A percentile compares a stretch with the other conserved stretches of the same genome.
Conservation (phyloP, 345 rosid genomes). For the Moringa oleifera region DNA sequence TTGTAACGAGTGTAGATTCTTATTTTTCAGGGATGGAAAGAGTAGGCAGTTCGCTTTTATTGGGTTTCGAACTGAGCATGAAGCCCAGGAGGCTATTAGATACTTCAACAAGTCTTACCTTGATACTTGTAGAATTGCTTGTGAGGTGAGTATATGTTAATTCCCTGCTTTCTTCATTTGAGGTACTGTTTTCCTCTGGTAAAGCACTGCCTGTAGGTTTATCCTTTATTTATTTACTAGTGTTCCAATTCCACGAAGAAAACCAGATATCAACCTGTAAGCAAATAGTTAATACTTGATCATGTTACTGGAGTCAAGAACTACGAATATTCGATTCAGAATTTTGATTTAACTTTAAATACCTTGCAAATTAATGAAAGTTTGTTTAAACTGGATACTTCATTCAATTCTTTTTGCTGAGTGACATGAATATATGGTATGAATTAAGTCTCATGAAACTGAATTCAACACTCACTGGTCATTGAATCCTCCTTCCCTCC, state of each 20-base stretch:
- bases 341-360: too few relatives aligned
- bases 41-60: slow-evolving; percentile 84
- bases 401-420: neutral
- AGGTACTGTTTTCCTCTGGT: too few relatives aligned
- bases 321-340: too few relatives aligned
- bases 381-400: too few relatives aligned
- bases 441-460: too few relatives aligned
- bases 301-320: neutral
- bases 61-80: slow-evolving; percentile 65
- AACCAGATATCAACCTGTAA: too few relatives aligned
- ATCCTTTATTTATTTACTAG: neutral
- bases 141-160: slow-evolving; percentile 55
- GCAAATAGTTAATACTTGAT: neutral
- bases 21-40: slow-evolving; percentile 60
- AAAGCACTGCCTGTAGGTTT: too few relatives aligned
- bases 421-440: too few relatives aligned
- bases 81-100: slow-evolving; percentile 78
- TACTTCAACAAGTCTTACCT: slow-evolving; percentile 66
- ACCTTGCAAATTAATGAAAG: too few relatives aligned
- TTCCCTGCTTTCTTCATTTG: neutral
- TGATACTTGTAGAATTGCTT: slow-evolving; percentile 53
- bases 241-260: neutral
- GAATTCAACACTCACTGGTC: too few relatives aligned
- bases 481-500: too few relatives aligned
- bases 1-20: neutral